A percentile compares a stretch with the other conserved stretches of the same genome.
phyloP scores from a whole-genome alignment of 257 asterid genomes.

The Scutellaria minor region DNA sequence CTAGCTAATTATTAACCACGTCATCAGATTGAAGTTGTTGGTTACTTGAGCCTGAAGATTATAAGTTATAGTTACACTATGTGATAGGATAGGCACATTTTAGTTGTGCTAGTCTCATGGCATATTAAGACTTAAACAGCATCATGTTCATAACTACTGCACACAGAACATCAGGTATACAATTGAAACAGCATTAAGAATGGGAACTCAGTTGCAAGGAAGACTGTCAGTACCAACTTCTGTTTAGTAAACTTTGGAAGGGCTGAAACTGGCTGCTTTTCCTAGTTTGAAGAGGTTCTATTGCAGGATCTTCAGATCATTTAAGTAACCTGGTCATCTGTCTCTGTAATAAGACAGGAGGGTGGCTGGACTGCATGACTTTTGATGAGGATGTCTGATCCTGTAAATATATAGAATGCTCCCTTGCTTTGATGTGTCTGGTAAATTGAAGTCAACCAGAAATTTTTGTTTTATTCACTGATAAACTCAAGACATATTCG shows the following conservation, averaged over 20 bases:
- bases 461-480: not conserved
- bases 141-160: slow-evolving; percentile 21
- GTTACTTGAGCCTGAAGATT: slow-evolving; percentile 10
- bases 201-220: slow-evolving; percentile 18
- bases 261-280: slow-evolving; percentile 20
- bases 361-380: not conserved
- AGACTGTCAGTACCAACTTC: slow-evolving; percentile 3
- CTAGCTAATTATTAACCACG: slow-evolving; percentile 16
- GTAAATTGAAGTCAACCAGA: slow-evolving; percentile 18
- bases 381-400: slow-evolving; percentile 2
- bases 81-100: not conserved
- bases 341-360: not conserved
- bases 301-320: slow-evolving; percentile 14
- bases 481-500: not conserved
- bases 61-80: slow-evolving; percentile 1
- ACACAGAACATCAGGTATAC: slow-evolving; percentile 11
- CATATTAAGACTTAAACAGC: not conserved
- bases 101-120: not conserved
- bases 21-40: not conserved
- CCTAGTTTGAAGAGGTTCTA: slow-evolving; percentile 11
- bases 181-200: slow-evolving; percentile 7
- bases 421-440: slow-evolving; percentile 12
- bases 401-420: slow-evolving; percentile 2
- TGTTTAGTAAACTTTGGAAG: slow-evolving; percentile 20
- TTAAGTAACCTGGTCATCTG: slow-evolving; percentile 11